Evolutionary conservation across 805 yeast species (phyloP).

Genomic region (Nakazawaea wyomingensis): DNA sequence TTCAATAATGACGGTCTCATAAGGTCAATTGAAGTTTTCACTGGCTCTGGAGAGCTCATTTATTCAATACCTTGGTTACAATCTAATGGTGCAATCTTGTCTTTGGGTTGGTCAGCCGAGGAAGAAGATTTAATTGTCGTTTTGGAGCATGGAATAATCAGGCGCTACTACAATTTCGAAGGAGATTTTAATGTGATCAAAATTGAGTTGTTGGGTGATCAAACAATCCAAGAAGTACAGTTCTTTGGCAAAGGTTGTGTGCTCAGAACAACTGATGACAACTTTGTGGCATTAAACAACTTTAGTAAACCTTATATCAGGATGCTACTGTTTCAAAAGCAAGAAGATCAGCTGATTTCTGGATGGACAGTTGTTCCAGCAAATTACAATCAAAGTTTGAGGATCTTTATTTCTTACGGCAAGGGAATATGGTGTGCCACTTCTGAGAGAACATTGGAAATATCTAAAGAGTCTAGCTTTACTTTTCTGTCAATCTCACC

Average conservation of each 20-base stretch:
- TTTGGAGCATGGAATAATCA: constrained; percentile 42
- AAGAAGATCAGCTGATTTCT: constrained; percentile 11
- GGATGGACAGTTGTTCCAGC: constrained; percentile 18
- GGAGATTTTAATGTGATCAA: constrained; percentile 59
- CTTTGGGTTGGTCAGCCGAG: constrained; percentile 42
- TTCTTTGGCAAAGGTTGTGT: constrained; percentile 42
- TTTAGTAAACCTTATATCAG: constrained; percentile 29
- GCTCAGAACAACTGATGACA: constrained; percentile 33
- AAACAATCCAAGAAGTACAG: constrained; percentile 27
- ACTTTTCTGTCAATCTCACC: constrained; percentile 39
- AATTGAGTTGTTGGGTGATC: constrained; percentile 29
- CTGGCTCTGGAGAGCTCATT: constrained; percentile 29
- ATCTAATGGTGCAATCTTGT: constrained; percentile 49
- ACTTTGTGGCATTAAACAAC: constrained; percentile 34
- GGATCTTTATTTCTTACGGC: constrained; percentile 10
- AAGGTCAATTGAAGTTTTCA: constrained; percentile 24
- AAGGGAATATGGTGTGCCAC: neutral
- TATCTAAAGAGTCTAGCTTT: constrained; percentile 31
- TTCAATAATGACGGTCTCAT: constrained; percentile 6
- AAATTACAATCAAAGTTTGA: constrained; percentile 13
- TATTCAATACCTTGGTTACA: constrained; percentile 35
- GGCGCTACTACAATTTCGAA: constrained; percentile 60
- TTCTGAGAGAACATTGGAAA: neutral
- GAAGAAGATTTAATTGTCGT: constrained; percentile 55
- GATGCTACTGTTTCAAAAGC: constrained; percentile 17